phyloP scores from a whole-genome alignment of 352 stramenopile species.

The Pythium diclinum region DNA sequence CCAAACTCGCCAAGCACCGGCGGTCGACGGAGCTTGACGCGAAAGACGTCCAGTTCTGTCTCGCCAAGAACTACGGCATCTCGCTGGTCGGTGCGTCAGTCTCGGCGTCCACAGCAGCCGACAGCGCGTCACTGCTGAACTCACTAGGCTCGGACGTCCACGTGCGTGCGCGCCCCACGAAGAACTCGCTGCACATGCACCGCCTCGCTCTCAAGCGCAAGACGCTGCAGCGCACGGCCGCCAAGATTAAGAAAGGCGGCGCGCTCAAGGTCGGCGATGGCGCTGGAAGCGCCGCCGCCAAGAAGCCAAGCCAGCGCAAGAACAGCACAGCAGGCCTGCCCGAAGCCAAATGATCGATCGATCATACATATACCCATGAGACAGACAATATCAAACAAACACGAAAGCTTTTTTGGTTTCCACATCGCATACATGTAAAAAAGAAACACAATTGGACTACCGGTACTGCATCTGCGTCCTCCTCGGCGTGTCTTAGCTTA shows the following conservation, averaged over 20 bases:
- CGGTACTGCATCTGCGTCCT: background rate
- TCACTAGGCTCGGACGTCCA: conserved; percentile 56
- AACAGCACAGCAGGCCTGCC: conserved; percentile 29
- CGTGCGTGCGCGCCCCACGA: conserved; percentile 50
- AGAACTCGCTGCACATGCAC: conserved; percentile 84
- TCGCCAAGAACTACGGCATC: conserved; percentile 86
- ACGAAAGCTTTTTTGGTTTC: background rate
- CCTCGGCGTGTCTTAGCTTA: conserved; percentile 17
- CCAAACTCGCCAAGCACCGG: conserved; percentile 67
- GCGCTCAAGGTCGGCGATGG: conserved; percentile 36
- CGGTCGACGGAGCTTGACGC: conserved; percentile 68
- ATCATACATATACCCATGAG: background rate
- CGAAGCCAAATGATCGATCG: conserved; percentile 32
- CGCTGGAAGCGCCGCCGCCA: conserved; percentile 9
- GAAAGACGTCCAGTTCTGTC: conserved; percentile 75
- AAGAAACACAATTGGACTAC: background rate
- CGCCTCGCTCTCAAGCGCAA: conserved; percentile 77
- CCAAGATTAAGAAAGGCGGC: conserved; percentile 45
- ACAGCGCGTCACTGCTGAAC: conserved; percentile 29
- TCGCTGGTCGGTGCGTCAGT: conserved; percentile 47
- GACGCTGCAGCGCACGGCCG: conserved; percentile 50
- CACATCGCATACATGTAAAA: background rate
- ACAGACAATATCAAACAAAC: background rate
- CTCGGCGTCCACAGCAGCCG: background rate
- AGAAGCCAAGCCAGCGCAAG: conserved; percentile 58